Evolutionary conservation across 768 basidiomycete species (phyloP).

Genomic region (Melanogaster broomeanus): DNA sequence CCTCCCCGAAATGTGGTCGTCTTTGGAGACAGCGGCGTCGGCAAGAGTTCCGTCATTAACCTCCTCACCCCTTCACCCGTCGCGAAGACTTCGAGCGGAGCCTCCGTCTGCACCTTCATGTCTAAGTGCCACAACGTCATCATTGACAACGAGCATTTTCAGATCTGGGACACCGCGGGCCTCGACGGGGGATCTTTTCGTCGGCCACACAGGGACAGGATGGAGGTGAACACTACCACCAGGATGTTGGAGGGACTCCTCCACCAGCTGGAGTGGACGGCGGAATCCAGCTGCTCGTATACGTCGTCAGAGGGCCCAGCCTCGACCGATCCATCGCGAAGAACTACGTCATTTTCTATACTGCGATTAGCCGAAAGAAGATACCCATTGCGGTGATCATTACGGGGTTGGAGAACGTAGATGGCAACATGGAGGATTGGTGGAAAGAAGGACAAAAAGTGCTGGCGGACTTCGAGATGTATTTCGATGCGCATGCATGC

Average conservation of each 20-base stretch:
- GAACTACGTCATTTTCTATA: constrained; percentile 42
- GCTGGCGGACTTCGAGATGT: constrained; percentile 33
- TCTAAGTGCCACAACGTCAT: constrained; percentile 13
- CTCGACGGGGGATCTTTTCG: constrained; percentile 5
- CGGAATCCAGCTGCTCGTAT: constrained; percentile 37
- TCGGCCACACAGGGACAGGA: background rate
- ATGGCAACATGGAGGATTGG: constrained; percentile 30
- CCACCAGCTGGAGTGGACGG: constrained; percentile 19
- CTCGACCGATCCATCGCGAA: constrained; percentile 26
- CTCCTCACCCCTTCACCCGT: background rate
- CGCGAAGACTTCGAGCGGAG: constrained; percentile 3
- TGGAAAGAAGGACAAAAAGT: constrained; percentile 28
- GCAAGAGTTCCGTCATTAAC: constrained; percentile 4
- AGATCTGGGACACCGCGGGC: constrained; percentile 17
- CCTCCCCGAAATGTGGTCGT: background rate
- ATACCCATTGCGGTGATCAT: constrained; percentile 42
- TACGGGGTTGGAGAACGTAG: constrained; percentile 41
- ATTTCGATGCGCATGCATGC: constrained; percentile 38
- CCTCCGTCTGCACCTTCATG: constrained; percentile 30
- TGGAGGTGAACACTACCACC: background rate
- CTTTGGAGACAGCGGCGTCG: constrained; percentile 30
- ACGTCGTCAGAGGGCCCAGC: constrained; percentile 32
- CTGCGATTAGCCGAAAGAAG: constrained; percentile 37
- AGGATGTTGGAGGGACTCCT: constrained; percentile 22
- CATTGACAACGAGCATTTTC: constrained; percentile 5